phyloP scores from a whole-genome alignment of 2,329 filamentous ascomycete species.

The Colletotrichum brevisporum region DNA sequence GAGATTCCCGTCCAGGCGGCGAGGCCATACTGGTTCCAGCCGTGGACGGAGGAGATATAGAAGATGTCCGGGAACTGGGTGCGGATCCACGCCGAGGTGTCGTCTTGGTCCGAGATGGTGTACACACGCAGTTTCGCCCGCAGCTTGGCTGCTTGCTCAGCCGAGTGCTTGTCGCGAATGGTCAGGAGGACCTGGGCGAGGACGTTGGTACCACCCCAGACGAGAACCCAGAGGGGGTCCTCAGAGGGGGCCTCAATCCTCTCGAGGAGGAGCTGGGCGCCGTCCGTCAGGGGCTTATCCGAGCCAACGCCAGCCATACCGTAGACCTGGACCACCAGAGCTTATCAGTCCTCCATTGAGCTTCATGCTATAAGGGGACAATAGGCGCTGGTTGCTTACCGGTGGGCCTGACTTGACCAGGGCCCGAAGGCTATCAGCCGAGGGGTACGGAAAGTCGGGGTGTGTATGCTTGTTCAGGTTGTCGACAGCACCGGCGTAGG shows the following conservation, averaged over 20 bases:
- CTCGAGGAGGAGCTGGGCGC: conserved; percentile 58
- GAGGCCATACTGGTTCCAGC: conserved; percentile 67
- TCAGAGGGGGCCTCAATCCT: conserved; percentile 46
- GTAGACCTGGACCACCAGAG: conserved; percentile 45
- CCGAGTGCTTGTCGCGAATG: conserved; percentile 47
- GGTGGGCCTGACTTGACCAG: conserved; percentile 55
- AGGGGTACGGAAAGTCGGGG: conserved; percentile 58
- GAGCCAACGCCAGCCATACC: conserved; percentile 50
- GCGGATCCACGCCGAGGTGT: conserved; percentile 70
- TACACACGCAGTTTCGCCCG: conserved; percentile 63
- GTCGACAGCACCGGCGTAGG: conserved; percentile 58
- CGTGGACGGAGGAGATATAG: conserved; percentile 69
- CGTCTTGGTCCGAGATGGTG: conserved; percentile 72
- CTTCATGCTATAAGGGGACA: background rate
- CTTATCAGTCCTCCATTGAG: background rate
- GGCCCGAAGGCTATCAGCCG: conserved; percentile 51
- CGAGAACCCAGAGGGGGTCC: conserved; percentile 64
- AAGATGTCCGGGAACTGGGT: conserved; percentile 66
- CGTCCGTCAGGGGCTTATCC: conserved; percentile 52
- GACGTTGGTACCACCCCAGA: conserved; percentile 68
- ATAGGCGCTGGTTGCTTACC: conserved; percentile 41
- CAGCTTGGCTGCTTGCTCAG: conserved; percentile 51
- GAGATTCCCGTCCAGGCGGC: conserved; percentile 71
- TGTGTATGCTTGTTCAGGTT: conserved; percentile 65
- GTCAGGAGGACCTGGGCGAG: conserved; percentile 64